A percentile compares a stretch with the other conserved stretches of the same genome.
Evolutionary conservation across 164 flowering plant species (phyloP).

Genomic region (Akebia trifoliata): DNA sequence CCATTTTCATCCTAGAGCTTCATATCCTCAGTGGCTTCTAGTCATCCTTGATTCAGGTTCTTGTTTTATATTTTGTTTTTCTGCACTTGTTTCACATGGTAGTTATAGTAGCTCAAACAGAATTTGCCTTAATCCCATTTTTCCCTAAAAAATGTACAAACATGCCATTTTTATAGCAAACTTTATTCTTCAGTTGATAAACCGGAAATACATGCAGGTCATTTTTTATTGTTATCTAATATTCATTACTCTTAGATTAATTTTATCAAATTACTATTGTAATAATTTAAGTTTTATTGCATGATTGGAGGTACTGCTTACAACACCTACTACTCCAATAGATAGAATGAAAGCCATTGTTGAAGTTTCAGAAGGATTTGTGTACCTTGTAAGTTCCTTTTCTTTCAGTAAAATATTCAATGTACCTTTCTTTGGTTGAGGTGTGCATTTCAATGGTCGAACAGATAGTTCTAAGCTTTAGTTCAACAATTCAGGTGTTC

Average conservation of each 20-base stretch:
- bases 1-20: no score
- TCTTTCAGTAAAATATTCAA: background rate
- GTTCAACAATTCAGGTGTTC: background rate
- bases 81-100: no score
- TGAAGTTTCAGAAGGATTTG: constrained; percentile 84
- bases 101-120: no score
- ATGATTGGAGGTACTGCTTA: constrained; percentile 63
- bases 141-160: no score
- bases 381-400: constrained; percentile 70
- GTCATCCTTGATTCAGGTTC: no score
- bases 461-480: background rate
- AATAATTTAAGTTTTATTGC: constrained; percentile 8
- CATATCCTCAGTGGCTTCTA: no score
- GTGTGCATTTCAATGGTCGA: background rate
- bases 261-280: background rate
- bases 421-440: background rate
- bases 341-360: constrained; percentile 78
- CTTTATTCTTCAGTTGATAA: no score
- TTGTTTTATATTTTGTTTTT: no score
- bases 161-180: no score
- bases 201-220: no score
- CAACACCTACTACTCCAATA: constrained; percentile 87
- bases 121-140: no score
- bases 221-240: background rate
- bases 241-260: background rate